A percentile compares a stretch with the other conserved stretches of the same genome.
phyloP scores from a whole-genome alignment of 805 yeast genomes.

The Suhomyces sp. region DNA sequence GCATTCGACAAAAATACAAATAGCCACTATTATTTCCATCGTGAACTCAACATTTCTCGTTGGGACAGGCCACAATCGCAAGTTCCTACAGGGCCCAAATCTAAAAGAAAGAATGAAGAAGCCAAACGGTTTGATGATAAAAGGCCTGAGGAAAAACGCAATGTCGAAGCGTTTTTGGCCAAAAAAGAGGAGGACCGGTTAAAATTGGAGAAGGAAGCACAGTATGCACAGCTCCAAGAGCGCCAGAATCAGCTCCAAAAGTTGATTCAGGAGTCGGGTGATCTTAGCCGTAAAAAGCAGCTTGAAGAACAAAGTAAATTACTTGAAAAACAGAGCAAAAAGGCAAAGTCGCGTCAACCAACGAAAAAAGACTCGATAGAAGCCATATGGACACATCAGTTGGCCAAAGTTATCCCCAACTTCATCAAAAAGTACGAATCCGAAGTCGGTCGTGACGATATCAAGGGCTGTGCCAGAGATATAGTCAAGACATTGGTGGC shows the following conservation, averaged over 20 bases:
- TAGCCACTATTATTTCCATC: slow-evolving; percentile 53
- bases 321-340: slow-evolving; percentile 1
- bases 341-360: background rate
- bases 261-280: slow-evolving; percentile 29
- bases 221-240: slow-evolving; percentile 30
- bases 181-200: slow-evolving; percentile 34
- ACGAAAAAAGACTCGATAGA: slow-evolving; percentile 13
- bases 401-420: slow-evolving; percentile 81
- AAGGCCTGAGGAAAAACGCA: slow-evolving; percentile 1
- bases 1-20: slow-evolving; percentile 48
- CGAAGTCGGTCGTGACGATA: slow-evolving; percentile 66
- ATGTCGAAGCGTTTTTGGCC: slow-evolving; percentile 14
- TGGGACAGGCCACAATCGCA: slow-evolving; percentile 58
- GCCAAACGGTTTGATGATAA: background rate
- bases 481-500: slow-evolving; percentile 62
- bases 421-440: slow-evolving; percentile 62
- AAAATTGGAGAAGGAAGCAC: slow-evolving; percentile 30
- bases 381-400: slow-evolving; percentile 42
- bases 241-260: slow-evolving; percentile 36
- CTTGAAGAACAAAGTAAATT: slow-evolving; percentile 22
- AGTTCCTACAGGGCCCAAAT: slow-evolving; percentile 32
- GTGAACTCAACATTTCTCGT: slow-evolving; percentile 43
- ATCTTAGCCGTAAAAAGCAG: slow-evolving; percentile 18
- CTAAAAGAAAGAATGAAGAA: background rate
- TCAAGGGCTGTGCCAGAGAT: slow-evolving; percentile 78